Evolutionary conservation across 148 eudicot species (phyloP).

Genomic region (Rhododendron mucronatum): DNA sequence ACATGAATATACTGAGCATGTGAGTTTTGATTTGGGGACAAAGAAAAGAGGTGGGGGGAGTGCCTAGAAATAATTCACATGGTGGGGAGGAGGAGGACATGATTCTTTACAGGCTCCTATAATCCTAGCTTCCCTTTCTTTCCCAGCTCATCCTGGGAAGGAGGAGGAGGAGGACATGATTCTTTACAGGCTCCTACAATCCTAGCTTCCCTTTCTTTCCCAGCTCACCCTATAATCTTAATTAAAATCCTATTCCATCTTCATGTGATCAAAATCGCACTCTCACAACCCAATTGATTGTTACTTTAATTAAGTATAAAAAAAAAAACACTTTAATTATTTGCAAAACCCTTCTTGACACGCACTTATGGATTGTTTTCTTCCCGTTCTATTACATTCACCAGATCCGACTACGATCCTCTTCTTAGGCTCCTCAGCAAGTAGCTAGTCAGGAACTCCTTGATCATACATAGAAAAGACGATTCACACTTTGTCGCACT

Average conservation of each 20-base stretch:
- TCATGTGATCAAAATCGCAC: background rate
- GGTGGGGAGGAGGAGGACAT: conserved; percentile 22
- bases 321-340: background rate
- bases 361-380: background rate
- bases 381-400: background rate
- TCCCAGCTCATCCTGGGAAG: conserved; percentile 12
- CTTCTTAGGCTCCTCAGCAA: background rate
- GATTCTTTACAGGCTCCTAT: background rate
- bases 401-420: background rate
- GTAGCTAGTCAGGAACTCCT: too few relatives aligned
- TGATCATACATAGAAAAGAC: background rate
- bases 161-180: too few relatives aligned
- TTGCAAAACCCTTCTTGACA: background rate
- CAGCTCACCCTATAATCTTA: background rate
- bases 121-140: conserved; percentile 12
- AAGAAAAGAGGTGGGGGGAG: conserved; percentile 28
- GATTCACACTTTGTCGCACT: too few relatives aligned
- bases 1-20: conserved; percentile 7
- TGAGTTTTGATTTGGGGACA: conserved; percentile 41
- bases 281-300: background rate
- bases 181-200: too few relatives aligned
- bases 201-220: too few relatives aligned
- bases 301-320: background rate
- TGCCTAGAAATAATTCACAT: conserved; percentile 34
- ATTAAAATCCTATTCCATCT: background rate